Evolutionary conservation across 140 eudicot genomes (phyloP).

Genomic region (Cichorium intybus): DNA sequence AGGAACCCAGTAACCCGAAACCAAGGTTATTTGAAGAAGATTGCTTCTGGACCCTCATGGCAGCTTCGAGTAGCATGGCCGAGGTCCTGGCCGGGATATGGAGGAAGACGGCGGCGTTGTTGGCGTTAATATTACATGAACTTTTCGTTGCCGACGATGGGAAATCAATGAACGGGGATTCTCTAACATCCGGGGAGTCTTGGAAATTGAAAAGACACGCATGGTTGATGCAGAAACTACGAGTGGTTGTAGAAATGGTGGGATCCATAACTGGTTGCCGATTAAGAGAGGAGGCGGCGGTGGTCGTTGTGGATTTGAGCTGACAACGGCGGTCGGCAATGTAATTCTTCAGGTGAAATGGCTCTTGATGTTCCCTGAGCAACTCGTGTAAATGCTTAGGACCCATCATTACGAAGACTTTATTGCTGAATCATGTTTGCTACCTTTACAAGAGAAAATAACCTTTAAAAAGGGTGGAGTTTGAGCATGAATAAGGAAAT

Average conservation of each 20-base stretch:
- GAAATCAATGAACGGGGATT: conserved; percentile 34
- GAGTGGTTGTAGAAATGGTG: too few relatives aligned
- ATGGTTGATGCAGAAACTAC: conserved; percentile 33
- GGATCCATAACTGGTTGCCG: conserved; percentile 21
- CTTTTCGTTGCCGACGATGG: conserved; percentile 19
- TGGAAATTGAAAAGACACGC: conserved; percentile 46
- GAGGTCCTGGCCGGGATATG: conserved; percentile 52
- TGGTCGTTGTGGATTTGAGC: conserved; percentile 13
- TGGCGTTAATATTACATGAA: conserved; percentile 34
- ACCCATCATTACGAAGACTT: neutral
- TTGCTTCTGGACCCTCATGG: conserved; percentile 48
- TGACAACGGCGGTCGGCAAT: conserved; percentile 39
- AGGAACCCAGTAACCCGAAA: conserved; percentile 48
- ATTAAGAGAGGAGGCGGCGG: conserved; percentile 18
- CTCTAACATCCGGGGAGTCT: conserved; percentile 43
- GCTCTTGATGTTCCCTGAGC: conserved; percentile 64
- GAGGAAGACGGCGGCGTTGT: conserved; percentile 23
- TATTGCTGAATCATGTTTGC: conserved; percentile 3
- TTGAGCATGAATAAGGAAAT: too few relatives aligned
- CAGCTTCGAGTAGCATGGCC: conserved; percentile 63
- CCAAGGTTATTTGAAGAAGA: conserved; percentile 24
- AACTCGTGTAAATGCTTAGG: conserved; percentile 56
- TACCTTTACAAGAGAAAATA: neutral
- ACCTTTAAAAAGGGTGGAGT: too few relatives aligned
- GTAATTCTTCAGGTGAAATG: conserved; percentile 45